These are phyloP conservation scores for Boletus reticulatus DNA, from an alignment of 768 basidiomycete species.

Conservation along the genomic window DNA sequence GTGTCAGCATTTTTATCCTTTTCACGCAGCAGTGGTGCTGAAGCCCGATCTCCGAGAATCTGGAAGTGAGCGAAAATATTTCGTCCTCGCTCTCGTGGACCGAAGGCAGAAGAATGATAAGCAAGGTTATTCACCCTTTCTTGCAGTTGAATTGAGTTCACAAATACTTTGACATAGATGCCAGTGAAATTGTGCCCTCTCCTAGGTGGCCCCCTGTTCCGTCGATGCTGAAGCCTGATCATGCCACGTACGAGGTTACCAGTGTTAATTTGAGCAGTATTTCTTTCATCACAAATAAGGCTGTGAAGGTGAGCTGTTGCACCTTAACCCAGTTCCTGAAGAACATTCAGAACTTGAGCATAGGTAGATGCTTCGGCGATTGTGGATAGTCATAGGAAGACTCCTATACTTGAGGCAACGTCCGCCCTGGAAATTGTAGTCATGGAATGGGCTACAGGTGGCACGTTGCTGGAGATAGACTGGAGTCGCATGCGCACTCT, in stretches of 20 bases:
- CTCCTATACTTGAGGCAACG: conserved; percentile 57
- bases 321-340: not conserved
- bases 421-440: conserved; percentile 48
- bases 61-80: conserved; percentile 55
- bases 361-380: conserved; percentile 74
- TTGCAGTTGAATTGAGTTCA: not conserved
- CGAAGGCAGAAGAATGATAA: conserved; percentile 53
- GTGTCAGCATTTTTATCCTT: conserved; percentile 68
- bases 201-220: conserved; percentile 78
- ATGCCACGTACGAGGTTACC: conserved; percentile 64
- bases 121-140: conserved; percentile 33
- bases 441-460: conserved; percentile 52
- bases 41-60: conserved; percentile 56
- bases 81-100: conserved; percentile 70
- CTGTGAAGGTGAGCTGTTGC: conserved; percentile 76
- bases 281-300: conserved; percentile 64
- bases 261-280: conserved; percentile 72
- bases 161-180: conserved; percentile 42
- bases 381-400: conserved; percentile 61
- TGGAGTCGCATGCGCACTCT: conserved; percentile 83
- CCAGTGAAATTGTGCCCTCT: conserved; percentile 53
- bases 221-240: conserved; percentile 42
- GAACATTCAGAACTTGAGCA: not conserved
- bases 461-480: conserved; percentile 68
- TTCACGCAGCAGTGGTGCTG: conserved; percentile 70